phyloP scores from a whole-genome alignment of 352 stramenopile genomes.

The Globisporangium takayamanum region DNA sequence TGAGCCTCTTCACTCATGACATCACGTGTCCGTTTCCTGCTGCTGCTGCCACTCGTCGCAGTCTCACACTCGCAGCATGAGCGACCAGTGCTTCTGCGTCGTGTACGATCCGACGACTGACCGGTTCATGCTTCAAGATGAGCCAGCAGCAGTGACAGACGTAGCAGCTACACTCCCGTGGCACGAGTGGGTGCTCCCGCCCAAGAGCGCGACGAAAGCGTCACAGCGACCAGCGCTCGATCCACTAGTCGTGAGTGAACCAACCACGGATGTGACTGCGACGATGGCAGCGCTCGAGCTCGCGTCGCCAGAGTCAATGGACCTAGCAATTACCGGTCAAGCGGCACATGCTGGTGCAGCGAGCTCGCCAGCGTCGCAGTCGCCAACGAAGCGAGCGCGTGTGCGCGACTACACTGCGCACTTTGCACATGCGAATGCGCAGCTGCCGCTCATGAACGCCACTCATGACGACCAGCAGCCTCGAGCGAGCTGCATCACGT shows the following conservation, averaged over 20 bases:
- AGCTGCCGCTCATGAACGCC: neutral
- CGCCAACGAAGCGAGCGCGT: slow-evolving; percentile 20
- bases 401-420: slow-evolving; percentile 26
- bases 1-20: too few species aligned
- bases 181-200: slow-evolving; percentile 31
- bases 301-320: too few species aligned
- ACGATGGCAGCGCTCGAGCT: too few species aligned
- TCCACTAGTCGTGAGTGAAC: slow-evolving; percentile 1
- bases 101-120: slow-evolving; percentile 40
- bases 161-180: slow-evolving; percentile 16
- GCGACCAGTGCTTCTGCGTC: slow-evolving; percentile 23
- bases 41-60: too few species aligned
- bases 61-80: neutral
- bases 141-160: slow-evolving; percentile 6
- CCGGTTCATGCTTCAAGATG: slow-evolving; percentile 42
- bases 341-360: too few species aligned
- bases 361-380: neutral
- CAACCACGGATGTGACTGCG: neutral
- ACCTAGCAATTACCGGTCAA: neutral
- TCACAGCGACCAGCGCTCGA: too few species aligned
- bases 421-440: slow-evolving; percentile 16
- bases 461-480: neutral
- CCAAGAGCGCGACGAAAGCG: slow-evolving; percentile 13
- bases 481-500: slow-evolving; percentile 13
- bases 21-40: too few species aligned